Conservation (phyloP, 2,329 filamentous ascomycete genomes). For the Cadophora malorum region DNA sequence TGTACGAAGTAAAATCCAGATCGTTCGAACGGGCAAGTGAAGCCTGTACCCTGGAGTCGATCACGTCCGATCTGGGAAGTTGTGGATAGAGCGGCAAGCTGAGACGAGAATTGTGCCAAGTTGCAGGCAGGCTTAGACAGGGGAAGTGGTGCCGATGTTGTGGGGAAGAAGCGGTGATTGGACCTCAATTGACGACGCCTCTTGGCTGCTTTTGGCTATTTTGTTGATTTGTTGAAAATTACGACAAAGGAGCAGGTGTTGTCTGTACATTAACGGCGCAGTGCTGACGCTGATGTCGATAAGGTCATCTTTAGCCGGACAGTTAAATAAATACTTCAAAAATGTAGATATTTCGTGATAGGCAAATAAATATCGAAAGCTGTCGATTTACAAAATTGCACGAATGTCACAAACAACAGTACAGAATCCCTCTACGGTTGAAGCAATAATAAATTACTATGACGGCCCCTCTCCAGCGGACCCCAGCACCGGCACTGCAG, state of each 20-base stretch:
- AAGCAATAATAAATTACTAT: neutral
- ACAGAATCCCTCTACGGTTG: neutral
- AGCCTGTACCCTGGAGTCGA: constrained; percentile 5
- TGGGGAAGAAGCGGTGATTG: constrained; percentile 15
- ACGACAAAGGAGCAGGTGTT: neutral
- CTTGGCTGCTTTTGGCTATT: neutral
- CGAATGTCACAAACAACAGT: neutral
- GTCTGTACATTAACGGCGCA: neutral
- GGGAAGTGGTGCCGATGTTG: constrained; percentile 11
- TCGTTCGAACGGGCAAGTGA: constrained; percentile 10
- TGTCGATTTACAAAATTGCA: neutral
- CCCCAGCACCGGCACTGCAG: neutral
- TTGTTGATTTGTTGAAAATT: neutral
- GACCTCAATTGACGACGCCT: neutral
- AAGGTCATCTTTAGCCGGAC: no score
- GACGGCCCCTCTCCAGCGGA: neutral
- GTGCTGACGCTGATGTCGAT: neutral
- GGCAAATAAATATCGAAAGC: no score
- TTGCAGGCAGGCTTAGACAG: constrained; percentile 7
- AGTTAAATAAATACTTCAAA: no score
- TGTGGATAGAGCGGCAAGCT: constrained; percentile 13
- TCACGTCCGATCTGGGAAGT: constrained; percentile 1
- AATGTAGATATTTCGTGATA: no score
- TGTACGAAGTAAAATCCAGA: neutral
- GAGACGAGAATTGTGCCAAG: constrained; percentile 12